Evolutionary conservation across 164 flowering plant genomes (phyloP), one percentile per base, ranked within the genome.

Genomic region (Stephania japonica): DNA sequence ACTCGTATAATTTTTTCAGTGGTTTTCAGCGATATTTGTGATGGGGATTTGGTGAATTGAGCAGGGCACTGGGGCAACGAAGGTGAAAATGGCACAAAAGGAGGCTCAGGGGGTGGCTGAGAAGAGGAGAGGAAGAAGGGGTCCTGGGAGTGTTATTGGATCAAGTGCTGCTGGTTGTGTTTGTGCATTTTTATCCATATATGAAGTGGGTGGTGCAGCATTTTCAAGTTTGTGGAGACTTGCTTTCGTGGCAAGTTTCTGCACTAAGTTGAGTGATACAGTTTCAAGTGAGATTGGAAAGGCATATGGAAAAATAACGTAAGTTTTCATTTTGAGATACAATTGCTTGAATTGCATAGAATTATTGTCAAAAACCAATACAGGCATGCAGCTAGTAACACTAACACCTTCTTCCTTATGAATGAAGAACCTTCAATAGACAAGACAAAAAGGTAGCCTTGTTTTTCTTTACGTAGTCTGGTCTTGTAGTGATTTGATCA

Each of bases 131-230:
- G 99, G 98, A 74, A 87, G 98, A 81, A 83, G 99, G 78, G 98
- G 99, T 13, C 99, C 97, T 1, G 91, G 95, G 24, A 96, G 99
- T 85, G 99, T 96, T 44, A 85, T 93, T 76, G 99, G 99, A 70
- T 96, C 98, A 14, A 91, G 99, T 85, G 93, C 98, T 75, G 98
- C 99, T 74, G 99, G 99, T 63, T 96, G 98, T 80, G 87, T 96
- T 50, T 96, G 97, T 83, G 97, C 97, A 47, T 78, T 87, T 73
- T 84, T 92, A 56, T 86, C 90, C n/a, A 90, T 96, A 64, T 82
- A 72, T 80, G 91, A 91, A 67, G 80, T 85, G 2, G 97, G 97
- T 21, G 97, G 97, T 8, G 66, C 67, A 16, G 83, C 87, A 43
- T 80, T 82, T 77, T 72, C 85, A 59, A 85, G 69, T 42, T 85